Conservation (phyloP, 169 alveolate genomes). For the Plasmodium gallinaceum region DNA sequence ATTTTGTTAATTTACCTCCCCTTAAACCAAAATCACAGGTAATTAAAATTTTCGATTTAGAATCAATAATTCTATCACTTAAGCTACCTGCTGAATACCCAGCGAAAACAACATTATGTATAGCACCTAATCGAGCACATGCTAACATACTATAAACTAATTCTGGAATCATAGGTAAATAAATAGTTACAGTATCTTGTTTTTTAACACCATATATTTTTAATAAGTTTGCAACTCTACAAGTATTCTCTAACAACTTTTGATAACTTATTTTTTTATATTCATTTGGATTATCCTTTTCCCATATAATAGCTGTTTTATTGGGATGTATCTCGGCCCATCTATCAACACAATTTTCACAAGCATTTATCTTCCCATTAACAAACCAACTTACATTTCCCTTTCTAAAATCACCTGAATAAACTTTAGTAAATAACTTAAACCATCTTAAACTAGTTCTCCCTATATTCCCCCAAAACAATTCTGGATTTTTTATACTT, state of each 20-base stretch:
- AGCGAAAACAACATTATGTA: conserved; percentile 97
- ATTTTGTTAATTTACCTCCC: conserved; percentile 90
- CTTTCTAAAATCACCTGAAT: conserved; percentile 79
- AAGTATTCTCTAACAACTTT: conserved; percentile 85
- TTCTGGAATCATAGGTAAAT: conserved; percentile 97
- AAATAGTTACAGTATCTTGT: conserved; percentile 96
- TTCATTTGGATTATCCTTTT: conserved; percentile 90
- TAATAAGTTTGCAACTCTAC: conserved; percentile 93
- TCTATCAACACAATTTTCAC: conserved; percentile 95
- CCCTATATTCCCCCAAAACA: conserved; percentile 83
- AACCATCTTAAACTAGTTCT: conserved; percentile 79
- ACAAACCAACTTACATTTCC: conserved; percentile 90
- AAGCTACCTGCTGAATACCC: conserved; percentile 97
- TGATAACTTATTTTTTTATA: conserved; percentile 84
- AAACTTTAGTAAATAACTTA: conserved; percentile 79
- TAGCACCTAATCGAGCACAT: conserved; percentile 98
- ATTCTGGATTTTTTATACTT: conserved; percentile 82
- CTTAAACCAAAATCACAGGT: conserved; percentile 93
- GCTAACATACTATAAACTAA: conserved; percentile 94
- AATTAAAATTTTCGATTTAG: conserved; percentile 88
- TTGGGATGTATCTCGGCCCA: conserved; percentile 93
- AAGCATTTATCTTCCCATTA: conserved; percentile 92
- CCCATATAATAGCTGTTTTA: conserved; percentile 90
- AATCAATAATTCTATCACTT: conserved; percentile 93
- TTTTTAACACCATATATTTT: conserved; percentile 92